Evolutionary conservation across 2,329 filamentous ascomycete species (phyloP), one percentile per base, ranked within the genome.

Genomic region (Chaetomiaceae sp.): DNA sequence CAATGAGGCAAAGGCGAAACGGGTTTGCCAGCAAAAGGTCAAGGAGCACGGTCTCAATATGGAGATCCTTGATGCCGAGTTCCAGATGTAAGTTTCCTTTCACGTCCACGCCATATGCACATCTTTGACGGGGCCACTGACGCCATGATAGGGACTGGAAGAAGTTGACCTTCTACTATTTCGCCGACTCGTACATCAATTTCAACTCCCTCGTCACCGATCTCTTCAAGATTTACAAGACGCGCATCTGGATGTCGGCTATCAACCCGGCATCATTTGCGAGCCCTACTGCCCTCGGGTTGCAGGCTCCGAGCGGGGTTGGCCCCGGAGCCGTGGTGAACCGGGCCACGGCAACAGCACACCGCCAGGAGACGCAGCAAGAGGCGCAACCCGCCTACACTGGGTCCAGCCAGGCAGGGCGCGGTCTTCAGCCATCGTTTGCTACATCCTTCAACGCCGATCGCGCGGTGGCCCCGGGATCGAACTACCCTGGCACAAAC

Each of bases 171-270:
- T 97, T 97, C 70, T 99, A 96, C 73, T 99, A 97, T 71, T 99
- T 96, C 66, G 92, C 93, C 48, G 91, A 96, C 65, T 84, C 89
- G 0, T 99, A 99, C 67, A 96, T 99, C 75, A 97, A 97, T 72
- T 99, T 99, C 78, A 99, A 99, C 67, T 89, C 89, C 2, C 81
- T 99, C 14, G 93, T 99, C 47, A 96, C 91, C 0, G 93, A 99
- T 66, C 77, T 99, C 12, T 99, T 97, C 79, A 97, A 97, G 71
- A 92, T 97, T 56, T 99, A 97, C 78, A 99, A 99, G 75, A 96
- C 92, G 19, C 83, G 95, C 61, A 99, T 99, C 63, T 99, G 93
- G 93, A 96, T 99, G 89, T 97, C 92, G 4, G 93, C 93, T 4
- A 95, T 99, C 68, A 99, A 99, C 66, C 93, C 93, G 7, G 93